phyloP scores from a whole-genome alignment of 78 protist genomes.

The Dictyostelium brefeldianum region DNA sequence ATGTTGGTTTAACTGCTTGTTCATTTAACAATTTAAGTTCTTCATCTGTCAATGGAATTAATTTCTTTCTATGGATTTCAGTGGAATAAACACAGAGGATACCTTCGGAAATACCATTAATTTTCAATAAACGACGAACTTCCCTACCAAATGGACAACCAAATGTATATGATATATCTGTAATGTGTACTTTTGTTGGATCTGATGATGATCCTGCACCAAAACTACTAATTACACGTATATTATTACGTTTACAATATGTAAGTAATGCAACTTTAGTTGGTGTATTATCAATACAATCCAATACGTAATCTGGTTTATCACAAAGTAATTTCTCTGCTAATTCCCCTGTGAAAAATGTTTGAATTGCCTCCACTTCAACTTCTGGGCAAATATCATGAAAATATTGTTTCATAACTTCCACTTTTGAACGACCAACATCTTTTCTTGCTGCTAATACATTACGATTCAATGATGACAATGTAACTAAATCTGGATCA shows the following conservation, averaged over 20 bases:
- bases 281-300: constrained; percentile 83
- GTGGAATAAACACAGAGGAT: constrained; percentile 56
- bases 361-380: constrained; percentile 60
- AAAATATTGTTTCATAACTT: constrained; percentile 24
- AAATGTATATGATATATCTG: constrained; percentile 41
- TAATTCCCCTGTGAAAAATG: constrained; percentile 51
- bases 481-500: constrained; percentile 87
- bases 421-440: constrained; percentile 87
- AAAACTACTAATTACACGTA: constrained; percentile 72
- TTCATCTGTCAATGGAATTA: constrained; percentile 61
- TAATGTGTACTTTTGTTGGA: constrained; percentile 56
- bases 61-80: constrained; percentile 29
- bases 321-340: constrained; percentile 54
- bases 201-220: constrained; percentile 90
- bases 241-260: constrained; percentile 40
- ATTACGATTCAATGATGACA: constrained; percentile 87
- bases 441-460: constrained; percentile 80
- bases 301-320: constrained; percentile 81
- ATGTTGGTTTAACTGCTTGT: constrained; percentile 48
- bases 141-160: constrained; percentile 46
- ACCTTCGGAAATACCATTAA: constrained; percentile 47
- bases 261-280: constrained; percentile 82
- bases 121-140: neutral
- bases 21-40: constrained; percentile 29
- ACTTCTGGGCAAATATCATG: constrained; percentile 59